Evolutionary conservation across 257 asterid genomes (phyloP), one percentile per base, ranked within the genome.

Genomic region (Nyctanthes arbortristis): DNA sequence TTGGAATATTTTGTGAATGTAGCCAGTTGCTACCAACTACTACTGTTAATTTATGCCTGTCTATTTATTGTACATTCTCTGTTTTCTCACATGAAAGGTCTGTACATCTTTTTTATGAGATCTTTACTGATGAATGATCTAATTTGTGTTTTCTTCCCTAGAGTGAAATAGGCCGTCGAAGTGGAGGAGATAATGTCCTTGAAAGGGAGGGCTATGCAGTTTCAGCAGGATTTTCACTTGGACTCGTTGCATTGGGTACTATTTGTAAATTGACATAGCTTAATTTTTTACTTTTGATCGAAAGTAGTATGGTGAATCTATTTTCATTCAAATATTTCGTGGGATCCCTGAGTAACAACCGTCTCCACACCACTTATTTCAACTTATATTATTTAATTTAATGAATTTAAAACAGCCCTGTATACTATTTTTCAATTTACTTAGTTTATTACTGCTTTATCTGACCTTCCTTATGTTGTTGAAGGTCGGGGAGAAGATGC

Each of bases 121-220:
- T 72, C 66, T 63, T 45, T 49, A 7, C 27, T 75, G 40, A 20
- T 57, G 30, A 52, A 52, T 5, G 40, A 49, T 52, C 16, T 55
- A 63, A 67, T 63, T 31, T 24, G 22, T 30, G 33, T 49, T 54
- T 67, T 78, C 59, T 73, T 73, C 73, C 70, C 67, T 89, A 93
- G 97, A 87, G 90, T 82, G 99, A 93, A 83, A 89, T 93, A 52
- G 96, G 99, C 43, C 97, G 97, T 62, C 89, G 99, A 85, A 93
- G 99, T 84, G 97, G 97, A 78, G 97, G 99, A 69, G 99, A 93
- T 73, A 91, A 93, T 79, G 99, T 91, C 71, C 97, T 86, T 75
- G 99, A 93, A 77, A 87, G 99, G 84, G 99, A 93, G 84, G 99
- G 97, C 34, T 93, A 93, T 82, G 91, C 97, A 63, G 93, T 89